Evolutionary conservation across 371 early-diverging fungal genomes (phyloP).

Genomic region (Lichtheimia corymbifera): DNA sequence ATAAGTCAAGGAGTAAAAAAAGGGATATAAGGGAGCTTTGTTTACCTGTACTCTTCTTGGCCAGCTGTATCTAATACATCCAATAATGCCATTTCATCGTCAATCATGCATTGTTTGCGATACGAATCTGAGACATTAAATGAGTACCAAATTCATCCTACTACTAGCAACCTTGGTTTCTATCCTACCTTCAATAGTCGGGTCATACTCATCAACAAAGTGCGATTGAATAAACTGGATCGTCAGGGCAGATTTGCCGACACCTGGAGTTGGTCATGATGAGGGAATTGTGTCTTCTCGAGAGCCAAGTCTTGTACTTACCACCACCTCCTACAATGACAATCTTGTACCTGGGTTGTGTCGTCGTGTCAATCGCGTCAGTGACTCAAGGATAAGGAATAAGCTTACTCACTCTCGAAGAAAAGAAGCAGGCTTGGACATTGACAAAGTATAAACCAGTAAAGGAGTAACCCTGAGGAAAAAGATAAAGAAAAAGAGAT

Average conservation of each 20-base stretch:
- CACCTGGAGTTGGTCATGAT: slow-evolving; percentile 39
- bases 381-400: background rate
- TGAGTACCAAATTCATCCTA: background rate
- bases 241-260: slow-evolving; percentile 88
- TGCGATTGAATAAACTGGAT: slow-evolving; percentile 90
- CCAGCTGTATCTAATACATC: slow-evolving; percentile 87
- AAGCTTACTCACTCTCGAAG: slow-evolving; percentile 17
- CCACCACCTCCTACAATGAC: slow-evolving; percentile 89
- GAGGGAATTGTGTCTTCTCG: background rate
- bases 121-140: slow-evolving; percentile 62
- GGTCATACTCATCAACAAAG: slow-evolving; percentile 93
- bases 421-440: slow-evolving; percentile 22
- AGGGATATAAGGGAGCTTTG: background rate
- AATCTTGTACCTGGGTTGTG: slow-evolving; percentile 57
- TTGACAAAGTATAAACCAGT: background rate
- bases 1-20: background rate
- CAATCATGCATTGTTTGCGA: slow-evolving; percentile 73
- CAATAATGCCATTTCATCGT: slow-evolving; percentile 67
- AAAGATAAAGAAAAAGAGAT: background rate
- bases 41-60: slow-evolving; percentile 80
- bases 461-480: background rate
- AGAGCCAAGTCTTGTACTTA: slow-evolving; percentile 25
- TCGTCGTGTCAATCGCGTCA: background rate
- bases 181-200: slow-evolving; percentile 82
- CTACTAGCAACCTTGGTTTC: background rate